phyloP scores from a whole-genome alignment of 768 basidiomycete species.

The Megacollybia marginata region DNA sequence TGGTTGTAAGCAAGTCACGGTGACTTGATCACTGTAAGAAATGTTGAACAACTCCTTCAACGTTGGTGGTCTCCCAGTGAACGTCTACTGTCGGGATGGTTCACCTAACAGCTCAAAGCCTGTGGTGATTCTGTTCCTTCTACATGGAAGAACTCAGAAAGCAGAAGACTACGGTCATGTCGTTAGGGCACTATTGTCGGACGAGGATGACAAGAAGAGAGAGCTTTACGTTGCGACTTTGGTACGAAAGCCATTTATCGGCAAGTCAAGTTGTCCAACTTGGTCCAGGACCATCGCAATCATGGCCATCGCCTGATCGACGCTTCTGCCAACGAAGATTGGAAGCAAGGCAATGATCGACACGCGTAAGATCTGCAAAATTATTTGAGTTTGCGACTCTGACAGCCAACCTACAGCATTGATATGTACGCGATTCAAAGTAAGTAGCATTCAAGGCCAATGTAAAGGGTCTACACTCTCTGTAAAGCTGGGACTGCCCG shows the following conservation, averaged over 20 bases:
- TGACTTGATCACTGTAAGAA: background rate
- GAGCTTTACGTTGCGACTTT: conserved; percentile 31
- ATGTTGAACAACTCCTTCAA: conserved; percentile 7
- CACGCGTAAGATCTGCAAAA: conserved; percentile 29
- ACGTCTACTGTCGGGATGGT: conserved; percentile 18
- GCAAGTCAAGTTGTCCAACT: background rate
- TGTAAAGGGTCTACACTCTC: background rate
- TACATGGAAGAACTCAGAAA: conserved; percentile 33
- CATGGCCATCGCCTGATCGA: conserved; percentile 32
- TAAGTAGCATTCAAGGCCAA: conserved; percentile 11
- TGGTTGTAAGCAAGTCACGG: no score
- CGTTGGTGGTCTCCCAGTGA: conserved; percentile 30
- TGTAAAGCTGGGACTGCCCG: conserved; percentile 51
- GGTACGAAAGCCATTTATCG: conserved; percentile 14
- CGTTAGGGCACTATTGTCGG: conserved; percentile 17
- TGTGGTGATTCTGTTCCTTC: conserved; percentile 30
- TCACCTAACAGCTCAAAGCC: conserved; percentile 7
- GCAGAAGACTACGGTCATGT: conserved; percentile 19
- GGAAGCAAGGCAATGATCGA: conserved; percentile 26
- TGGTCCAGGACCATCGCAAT: conserved; percentile 36
- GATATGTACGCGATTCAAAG: conserved; percentile 44
- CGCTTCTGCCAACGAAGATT: conserved; percentile 26
- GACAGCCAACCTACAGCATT: conserved; percentile 16
- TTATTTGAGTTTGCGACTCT: background rate
- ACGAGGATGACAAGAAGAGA: conserved; percentile 4